phyloP scores from a whole-genome alignment of 1,284 basidiomycete species.

The Apiotrichum sp. region DNA sequence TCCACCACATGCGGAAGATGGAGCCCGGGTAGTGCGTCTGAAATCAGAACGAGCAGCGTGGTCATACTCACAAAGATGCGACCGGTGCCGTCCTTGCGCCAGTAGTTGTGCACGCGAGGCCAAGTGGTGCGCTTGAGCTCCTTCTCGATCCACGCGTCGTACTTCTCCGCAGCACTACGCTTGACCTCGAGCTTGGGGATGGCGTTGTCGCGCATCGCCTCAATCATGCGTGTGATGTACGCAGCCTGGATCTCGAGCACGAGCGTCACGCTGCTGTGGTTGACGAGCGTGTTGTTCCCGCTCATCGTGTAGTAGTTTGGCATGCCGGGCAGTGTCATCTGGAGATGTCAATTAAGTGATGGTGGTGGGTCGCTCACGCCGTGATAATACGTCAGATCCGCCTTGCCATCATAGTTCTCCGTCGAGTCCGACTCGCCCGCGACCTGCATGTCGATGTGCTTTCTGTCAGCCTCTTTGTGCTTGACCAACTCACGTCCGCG shows the following conservation, averaged over 20 bases:
- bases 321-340: slow-evolving; percentile 15
- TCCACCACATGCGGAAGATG: slow-evolving; percentile 12
- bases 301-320: slow-evolving; percentile 31
- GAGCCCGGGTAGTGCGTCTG: slow-evolving; percentile 19
- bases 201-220: slow-evolving; percentile 13
- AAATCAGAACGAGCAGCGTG: neutral
- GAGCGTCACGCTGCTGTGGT: slow-evolving; percentile 15
- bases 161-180: slow-evolving; percentile 11
- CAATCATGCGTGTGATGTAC: slow-evolving; percentile 13
- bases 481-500: slow-evolving; percentile 5
- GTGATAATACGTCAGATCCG: slow-evolving; percentile 11
- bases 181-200: slow-evolving; percentile 17
- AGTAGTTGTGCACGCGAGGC: slow-evolving; percentile 15
- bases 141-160: slow-evolving; percentile 11
- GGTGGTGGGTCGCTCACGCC: neutral
- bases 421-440: slow-evolving; percentile 13
- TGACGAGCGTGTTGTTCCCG: slow-evolving; percentile 29
- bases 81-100: slow-evolving; percentile 17
- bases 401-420: slow-evolving; percentile 8
- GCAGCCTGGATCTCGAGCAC: slow-evolving; percentile 17
- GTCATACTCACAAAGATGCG: slow-evolving; percentile 11
- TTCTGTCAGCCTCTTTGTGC: neutral
- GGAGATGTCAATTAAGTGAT: neutral
- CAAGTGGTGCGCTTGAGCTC: slow-evolving; percentile 15
- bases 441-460: slow-evolving; percentile 17